Evolutionary conservation across 2,329 filamentous ascomycete species (phyloP).

Genomic region (Pestalotiopsis sp.): DNA sequence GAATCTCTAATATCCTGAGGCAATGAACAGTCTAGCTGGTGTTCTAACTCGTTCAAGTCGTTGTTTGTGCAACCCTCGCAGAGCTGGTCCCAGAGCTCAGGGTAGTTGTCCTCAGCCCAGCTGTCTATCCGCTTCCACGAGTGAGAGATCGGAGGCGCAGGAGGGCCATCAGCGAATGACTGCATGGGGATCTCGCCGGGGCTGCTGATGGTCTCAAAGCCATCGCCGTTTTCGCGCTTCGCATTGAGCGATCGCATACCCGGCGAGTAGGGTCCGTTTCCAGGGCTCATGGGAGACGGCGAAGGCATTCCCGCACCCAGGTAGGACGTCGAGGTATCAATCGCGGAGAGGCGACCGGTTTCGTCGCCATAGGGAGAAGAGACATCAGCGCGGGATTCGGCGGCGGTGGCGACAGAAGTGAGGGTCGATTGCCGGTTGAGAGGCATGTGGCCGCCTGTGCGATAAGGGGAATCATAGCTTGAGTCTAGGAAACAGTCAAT

Average conservation of each 20-base stretch:
- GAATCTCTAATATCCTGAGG: conserved; percentile 94
- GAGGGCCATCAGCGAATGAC: conserved; percentile 90
- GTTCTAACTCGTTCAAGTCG: conserved; percentile 95
- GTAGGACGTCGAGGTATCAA: conserved; percentile 62
- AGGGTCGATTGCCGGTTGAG: conserved; percentile 81
- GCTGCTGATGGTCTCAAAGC: conserved; percentile 71
- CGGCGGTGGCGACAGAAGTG: conserved; percentile 85
- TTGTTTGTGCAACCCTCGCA: conserved; percentile 91
- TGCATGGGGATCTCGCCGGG: conserved; percentile 93
- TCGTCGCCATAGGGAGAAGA: conserved; percentile 80
- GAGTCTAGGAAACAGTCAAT: conserved; percentile 69
- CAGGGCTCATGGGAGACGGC: conserved; percentile 52
- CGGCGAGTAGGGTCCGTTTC: conserved; percentile 80
- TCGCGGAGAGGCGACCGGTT: conserved; percentile 52
- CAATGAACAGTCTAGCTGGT: conserved; percentile 91
- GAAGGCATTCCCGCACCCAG: conserved; percentile 50
- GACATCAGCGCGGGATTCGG: conserved; percentile 86
- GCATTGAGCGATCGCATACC: conserved; percentile 82
- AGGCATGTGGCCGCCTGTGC: conserved; percentile 87
- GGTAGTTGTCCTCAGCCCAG: conserved; percentile 95
- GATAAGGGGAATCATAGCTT: conserved; percentile 88
- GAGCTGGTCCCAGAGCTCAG: conserved; percentile 90
- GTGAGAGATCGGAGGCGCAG: conserved; percentile 83
- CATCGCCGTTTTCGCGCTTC: conserved; percentile 59
- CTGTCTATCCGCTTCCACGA: conserved; percentile 94